Evolutionary conservation across 2,329 filamentous ascomycete genomes (phyloP).

Genomic region (Nemania sp.): DNA sequence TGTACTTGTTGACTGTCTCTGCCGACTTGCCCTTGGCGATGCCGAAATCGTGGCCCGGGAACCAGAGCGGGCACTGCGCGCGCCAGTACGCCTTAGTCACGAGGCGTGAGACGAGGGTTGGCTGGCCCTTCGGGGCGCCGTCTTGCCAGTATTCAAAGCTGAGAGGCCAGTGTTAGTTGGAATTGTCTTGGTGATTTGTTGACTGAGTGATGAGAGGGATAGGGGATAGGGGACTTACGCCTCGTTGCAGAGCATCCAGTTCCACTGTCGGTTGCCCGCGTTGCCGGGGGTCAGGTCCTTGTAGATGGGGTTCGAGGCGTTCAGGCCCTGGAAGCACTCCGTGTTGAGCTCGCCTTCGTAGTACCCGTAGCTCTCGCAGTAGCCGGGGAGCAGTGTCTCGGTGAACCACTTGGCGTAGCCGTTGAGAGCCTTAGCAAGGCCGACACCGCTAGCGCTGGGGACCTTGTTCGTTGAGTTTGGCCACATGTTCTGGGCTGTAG

Average conservation of each 20-base stretch:
- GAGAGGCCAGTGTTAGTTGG: background rate
- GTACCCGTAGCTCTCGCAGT: slow-evolving; percentile 61
- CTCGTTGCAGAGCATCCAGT: slow-evolving; percentile 68
- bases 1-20: slow-evolving; percentile 52
- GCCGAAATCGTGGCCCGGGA: slow-evolving; percentile 57
- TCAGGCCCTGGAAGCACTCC: slow-evolving; percentile 60
- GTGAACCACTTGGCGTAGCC: slow-evolving; percentile 64
- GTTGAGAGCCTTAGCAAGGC: slow-evolving; percentile 62
- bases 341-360: slow-evolving; percentile 57
- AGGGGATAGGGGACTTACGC: slow-evolving; percentile 40
- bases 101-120: slow-evolving; percentile 57
- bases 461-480: slow-evolving; percentile 59
- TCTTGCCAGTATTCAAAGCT: slow-evolving; percentile 57
- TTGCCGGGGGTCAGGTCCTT: slow-evolving; percentile 56
- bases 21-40: slow-evolving; percentile 51
- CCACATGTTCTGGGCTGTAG: slow-evolving; percentile 52
- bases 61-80: slow-evolving; percentile 59
- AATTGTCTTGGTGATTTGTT: background rate
- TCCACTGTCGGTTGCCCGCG: slow-evolving; percentile 63
- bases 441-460: slow-evolving; percentile 63
- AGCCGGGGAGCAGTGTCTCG: slow-evolving; percentile 57
- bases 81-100: slow-evolving; percentile 56
- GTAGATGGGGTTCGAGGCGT: slow-evolving; percentile 58
- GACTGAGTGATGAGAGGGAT: background rate
- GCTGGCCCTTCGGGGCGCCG: slow-evolving; percentile 57